A percentile compares a stretch with the other conserved stretches of the same genome.
phyloP scores from a whole-genome alignment of 352 stramenopile genomes.

The Pythium myriotylum region DNA sequence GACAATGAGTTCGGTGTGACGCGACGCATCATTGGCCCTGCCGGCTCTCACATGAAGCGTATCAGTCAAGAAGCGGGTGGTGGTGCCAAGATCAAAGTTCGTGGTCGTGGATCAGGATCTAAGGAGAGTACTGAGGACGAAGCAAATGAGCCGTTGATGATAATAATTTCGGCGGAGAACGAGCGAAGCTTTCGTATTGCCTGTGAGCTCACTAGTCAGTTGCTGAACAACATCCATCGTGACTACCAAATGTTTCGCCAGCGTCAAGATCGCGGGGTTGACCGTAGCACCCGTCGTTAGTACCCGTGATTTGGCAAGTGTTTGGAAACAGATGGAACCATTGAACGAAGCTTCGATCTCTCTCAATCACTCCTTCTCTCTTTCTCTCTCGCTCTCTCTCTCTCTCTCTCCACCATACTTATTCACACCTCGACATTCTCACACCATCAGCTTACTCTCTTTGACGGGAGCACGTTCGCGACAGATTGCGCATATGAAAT shows the following conservation, averaged over 20 bases:
- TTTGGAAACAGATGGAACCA: too few relatives aligned
- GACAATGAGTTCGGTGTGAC: constrained; percentile 87
- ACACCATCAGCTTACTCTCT: constrained; percentile 70
- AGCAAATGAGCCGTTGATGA: constrained; percentile 75
- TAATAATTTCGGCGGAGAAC: constrained; percentile 85
- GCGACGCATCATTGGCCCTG: constrained; percentile 80
- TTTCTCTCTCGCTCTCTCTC: too few relatives aligned
- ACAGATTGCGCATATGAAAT: constrained; percentile 96
- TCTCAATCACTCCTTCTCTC: constrained; percentile 18
- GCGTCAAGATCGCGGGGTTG: constrained; percentile 37
- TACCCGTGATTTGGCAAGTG: too few relatives aligned
- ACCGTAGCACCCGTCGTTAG: constrained; percentile 14
- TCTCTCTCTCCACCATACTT: too few relatives aligned
- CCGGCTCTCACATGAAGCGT: constrained; percentile 84
- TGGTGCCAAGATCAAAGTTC: constrained; percentile 84
- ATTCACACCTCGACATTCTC: background rate
- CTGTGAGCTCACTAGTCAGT: constrained; percentile 61
- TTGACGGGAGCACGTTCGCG: constrained; percentile 81
- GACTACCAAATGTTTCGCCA: constrained; percentile 76
- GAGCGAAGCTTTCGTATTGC: constrained; percentile 84
- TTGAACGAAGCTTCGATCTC: too few relatives aligned
- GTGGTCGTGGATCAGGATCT: constrained; percentile 76
- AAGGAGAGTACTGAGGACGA: constrained; percentile 78
- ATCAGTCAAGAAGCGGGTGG: constrained; percentile 82
- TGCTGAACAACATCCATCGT: constrained; percentile 72